Base-by-base conservation (phyloP, 345 rosid genomes). In the Psidium guajava region DNA sequence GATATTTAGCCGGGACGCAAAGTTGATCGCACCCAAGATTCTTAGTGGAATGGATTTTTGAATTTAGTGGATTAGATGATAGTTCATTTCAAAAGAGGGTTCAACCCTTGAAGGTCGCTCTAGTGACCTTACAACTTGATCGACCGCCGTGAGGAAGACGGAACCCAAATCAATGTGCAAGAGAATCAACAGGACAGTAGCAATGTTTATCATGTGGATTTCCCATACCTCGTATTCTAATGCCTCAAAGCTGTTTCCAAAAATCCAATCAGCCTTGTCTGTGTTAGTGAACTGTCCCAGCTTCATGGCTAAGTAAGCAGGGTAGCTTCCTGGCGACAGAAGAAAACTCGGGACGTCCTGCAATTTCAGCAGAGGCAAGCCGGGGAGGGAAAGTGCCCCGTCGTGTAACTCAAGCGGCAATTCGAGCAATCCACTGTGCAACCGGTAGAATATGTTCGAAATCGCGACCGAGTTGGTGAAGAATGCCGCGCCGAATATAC, bases 401-500 rank as follows among this genome's bases (percentile, higher is more conserved):
- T 88, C 89, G 20, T 83, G 86, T 3, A 86, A 81, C 57, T 90
- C 90, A 2, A 92, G 82, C 7, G 94, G 96, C 73, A 94, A 87
- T 53, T 85, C 2, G 52, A 95, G 80, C 20, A 58, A 47, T 25
- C 95, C 95, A 56, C 20, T 82, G 47, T 90, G 88, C 54, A 93
- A 83, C 20, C 90, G 88, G 85, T 87, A 88, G 69, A 93, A 86
- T 54, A 92, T 90, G 82, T 86, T 89, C 8, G 90, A 91, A 8
- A 91, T 93, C 3, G 93, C 57, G 18, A 92, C 91, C 15, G 93
- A 91, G 85, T 94, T 94, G n/a, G 98, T 95, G 82, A 94, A 95
- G 87, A 94, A 95, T 9, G 95, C 42, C 8, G 95, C 98, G 4
- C 93, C 96, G 9, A 88, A 87, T 40, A 95, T 52, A 0, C 91